Percentiles rank a stretch among this genome's conserved stretches.
These are phyloP conservation scores for Spinacia oleracea DNA, from an alignment of 179 eudicot genomes.

Conservation along the genomic window DNA sequence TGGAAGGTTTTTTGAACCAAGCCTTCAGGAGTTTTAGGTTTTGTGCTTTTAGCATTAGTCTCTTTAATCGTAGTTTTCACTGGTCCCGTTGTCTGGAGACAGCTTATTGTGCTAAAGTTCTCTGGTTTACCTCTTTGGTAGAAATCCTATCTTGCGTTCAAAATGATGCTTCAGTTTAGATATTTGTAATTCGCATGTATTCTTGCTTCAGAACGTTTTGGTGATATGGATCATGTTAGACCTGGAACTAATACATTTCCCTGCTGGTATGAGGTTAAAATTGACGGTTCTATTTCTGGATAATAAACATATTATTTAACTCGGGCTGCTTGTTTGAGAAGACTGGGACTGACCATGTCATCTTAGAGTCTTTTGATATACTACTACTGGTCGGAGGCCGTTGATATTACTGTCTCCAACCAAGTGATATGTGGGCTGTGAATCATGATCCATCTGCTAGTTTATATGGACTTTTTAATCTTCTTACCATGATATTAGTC, in stretches of 20 bases:
- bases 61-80: conserved; percentile 18
- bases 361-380: conserved; percentile 21
- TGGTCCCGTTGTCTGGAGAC: conserved; percentile 9
- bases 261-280: conserved; percentile 26
- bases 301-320: conserved; percentile 22
- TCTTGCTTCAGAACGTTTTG: conserved; percentile 18
- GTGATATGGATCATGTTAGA: conserved; percentile 16
- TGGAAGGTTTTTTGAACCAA: conserved; percentile 12
- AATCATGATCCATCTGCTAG: conserved; percentile 30
- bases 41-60: conserved; percentile 12
- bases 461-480: conserved; percentile 23
- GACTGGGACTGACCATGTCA: conserved; percentile 26
- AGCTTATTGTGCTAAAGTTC: not conserved
- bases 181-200: not conserved
- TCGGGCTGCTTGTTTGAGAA: conserved; percentile 33
- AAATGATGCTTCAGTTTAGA: conserved; percentile 4
- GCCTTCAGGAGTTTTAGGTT: conserved; percentile 11
- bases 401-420: conserved; percentile 18
- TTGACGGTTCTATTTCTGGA: conserved; percentile 26
- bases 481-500: conserved; percentile 26
- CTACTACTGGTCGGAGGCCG: conserved; percentile 21
- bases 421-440: conserved; percentile 30
- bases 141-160: conserved; percentile 11
- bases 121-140: conserved; percentile 2
- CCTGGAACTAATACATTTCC: conserved; percentile 8